phyloP scores from a whole-genome alignment of 1,139 yeast genomes.

The Magnusiomyces fungicola region DNA sequence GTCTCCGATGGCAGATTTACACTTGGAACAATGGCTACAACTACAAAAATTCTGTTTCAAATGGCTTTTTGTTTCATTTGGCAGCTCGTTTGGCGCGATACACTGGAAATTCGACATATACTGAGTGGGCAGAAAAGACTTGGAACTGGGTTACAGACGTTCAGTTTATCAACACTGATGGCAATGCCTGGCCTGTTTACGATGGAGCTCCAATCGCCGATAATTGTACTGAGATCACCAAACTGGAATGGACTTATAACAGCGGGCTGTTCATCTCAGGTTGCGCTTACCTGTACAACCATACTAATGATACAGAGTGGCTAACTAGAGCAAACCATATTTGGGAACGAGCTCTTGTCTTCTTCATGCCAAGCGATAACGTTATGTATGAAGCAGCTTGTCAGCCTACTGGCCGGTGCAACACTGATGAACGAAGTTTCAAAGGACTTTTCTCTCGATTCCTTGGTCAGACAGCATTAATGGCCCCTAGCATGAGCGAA shows the following conservation, averaged over 20 bases:
- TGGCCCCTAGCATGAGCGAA: constrained; percentile 10
- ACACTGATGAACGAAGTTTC: constrained; percentile 86
- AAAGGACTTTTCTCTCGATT: constrained; percentile 75
- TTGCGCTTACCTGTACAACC: constrained; percentile 71
- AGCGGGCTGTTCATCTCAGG: constrained; percentile 78
- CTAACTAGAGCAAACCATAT: constrained; percentile 38
- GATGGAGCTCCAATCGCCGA: constrained; percentile 67
- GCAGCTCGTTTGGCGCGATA: constrained; percentile 84
- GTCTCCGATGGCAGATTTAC: constrained; percentile 94
- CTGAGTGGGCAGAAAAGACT: constrained; percentile 69
- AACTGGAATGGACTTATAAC: constrained; percentile 80
- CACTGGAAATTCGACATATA: constrained; percentile 63
- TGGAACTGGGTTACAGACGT: constrained; percentile 76
- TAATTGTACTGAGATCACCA: constrained; percentile 56
- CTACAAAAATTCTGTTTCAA: constrained; percentile 84
- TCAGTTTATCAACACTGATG: constrained; percentile 44
- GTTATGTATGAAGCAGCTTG: constrained; percentile 81
- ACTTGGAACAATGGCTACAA: constrained; percentile 92
- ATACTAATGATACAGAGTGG: constrained; percentile 66
- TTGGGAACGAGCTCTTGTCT: constrained; percentile 42
- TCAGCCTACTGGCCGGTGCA: constrained; percentile 54
- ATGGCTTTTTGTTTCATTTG: constrained; percentile 82
- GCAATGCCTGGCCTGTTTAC: constrained; percentile 41
- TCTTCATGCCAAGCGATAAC: constrained; percentile 48
- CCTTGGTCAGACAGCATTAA: constrained; percentile 44